Evolutionary conservation across 2,329 filamentous ascomycete genomes (phyloP).

Genomic region (Huntiella savannae): DNA sequence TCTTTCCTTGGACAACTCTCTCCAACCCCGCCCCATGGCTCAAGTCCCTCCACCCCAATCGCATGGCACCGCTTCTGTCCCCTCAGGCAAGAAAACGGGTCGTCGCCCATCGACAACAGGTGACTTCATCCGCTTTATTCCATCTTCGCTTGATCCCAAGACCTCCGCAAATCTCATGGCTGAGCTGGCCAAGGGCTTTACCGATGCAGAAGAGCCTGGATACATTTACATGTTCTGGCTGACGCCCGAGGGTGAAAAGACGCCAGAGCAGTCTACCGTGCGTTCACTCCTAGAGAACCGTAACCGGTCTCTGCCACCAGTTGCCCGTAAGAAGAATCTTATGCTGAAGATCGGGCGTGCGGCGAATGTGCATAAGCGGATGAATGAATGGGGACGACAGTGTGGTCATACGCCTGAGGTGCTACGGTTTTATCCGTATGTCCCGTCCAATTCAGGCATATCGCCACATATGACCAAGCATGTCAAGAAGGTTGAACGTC

Average conservation of each 20-base stretch:
- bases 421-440: constrained; percentile 80
- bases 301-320: constrained; percentile 18
- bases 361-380: constrained; percentile 69
- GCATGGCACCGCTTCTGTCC: neutral
- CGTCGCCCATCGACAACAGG: constrained; percentile 12
- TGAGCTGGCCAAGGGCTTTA: constrained; percentile 52
- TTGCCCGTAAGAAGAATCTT: constrained; percentile 35
- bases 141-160: constrained; percentile 42
- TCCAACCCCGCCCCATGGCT: constrained; percentile 18
- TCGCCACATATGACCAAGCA: constrained; percentile 57
- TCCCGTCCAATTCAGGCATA: constrained; percentile 22
- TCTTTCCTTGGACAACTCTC: neutral
- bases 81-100: constrained; percentile 9
- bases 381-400: constrained; percentile 87
- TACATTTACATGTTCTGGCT: constrained; percentile 99
- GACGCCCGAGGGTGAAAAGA: constrained; percentile 32
- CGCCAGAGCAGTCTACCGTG: neutral
- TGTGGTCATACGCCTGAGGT: constrained; percentile 79
- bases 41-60: constrained; percentile 19
- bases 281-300: constrained; percentile 13
- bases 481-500: constrained; percentile 68
- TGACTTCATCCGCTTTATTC: constrained; percentile 46
- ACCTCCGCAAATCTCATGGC: constrained; percentile 52
- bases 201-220: constrained; percentile 56
- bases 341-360: constrained; percentile 49